Evolutionary conservation across 1,284 basidiomycete genomes (phyloP).

Genomic region (Ganoderma multipileum): DNA sequence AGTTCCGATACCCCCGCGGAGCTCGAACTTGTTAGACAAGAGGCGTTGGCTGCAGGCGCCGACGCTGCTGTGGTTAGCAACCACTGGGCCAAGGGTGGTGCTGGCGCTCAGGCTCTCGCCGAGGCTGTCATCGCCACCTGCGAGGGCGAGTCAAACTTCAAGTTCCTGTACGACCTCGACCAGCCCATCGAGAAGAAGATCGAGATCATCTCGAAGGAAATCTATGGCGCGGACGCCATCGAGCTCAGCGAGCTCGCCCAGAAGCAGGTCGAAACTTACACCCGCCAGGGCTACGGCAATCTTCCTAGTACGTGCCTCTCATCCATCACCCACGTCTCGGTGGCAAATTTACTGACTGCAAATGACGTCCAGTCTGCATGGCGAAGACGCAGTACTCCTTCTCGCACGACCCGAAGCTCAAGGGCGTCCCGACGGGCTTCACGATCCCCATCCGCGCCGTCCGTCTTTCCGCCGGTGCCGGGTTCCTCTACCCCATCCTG

Average conservation of each 20-base stretch:
- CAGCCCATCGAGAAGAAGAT: slow-evolving; percentile 91
- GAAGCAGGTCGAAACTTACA: slow-evolving; percentile 92
- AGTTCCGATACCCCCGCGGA: slow-evolving; percentile 94
- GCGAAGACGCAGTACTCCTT: slow-evolving; percentile 99
- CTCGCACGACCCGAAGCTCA: slow-evolving; percentile 92
- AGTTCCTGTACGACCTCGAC: slow-evolving; percentile 90
- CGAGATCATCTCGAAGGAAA: slow-evolving; percentile 83
- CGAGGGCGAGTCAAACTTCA: slow-evolving; percentile 85
- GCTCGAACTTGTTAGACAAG: slow-evolving; percentile 83
- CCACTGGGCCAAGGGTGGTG: slow-evolving; percentile 96
- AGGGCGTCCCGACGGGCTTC: slow-evolving; percentile 92
- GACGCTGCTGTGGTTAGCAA: slow-evolving; percentile 96
- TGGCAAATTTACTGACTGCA: slow-evolving; percentile 6
- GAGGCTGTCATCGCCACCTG: slow-evolving; percentile 88
- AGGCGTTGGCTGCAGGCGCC: slow-evolving; percentile 87
- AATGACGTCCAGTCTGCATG: slow-evolving; percentile 80
- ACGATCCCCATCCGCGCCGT: slow-evolving; percentile 93
- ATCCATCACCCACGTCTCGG: neutral
- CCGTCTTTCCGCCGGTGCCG: slow-evolving; percentile 90
- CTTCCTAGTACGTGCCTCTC: slow-evolving; percentile 72
- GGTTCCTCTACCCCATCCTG: slow-evolving; percentile 94
- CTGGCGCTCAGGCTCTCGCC: slow-evolving; percentile 87
- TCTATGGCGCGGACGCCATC: slow-evolving; percentile 93
- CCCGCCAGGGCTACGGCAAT: slow-evolving; percentile 84
- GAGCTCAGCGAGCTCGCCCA: slow-evolving; percentile 84